Conservation (phyloP, 768 basidiomycete genomes). For the Lactifluus hygrophoroides region DNA sequence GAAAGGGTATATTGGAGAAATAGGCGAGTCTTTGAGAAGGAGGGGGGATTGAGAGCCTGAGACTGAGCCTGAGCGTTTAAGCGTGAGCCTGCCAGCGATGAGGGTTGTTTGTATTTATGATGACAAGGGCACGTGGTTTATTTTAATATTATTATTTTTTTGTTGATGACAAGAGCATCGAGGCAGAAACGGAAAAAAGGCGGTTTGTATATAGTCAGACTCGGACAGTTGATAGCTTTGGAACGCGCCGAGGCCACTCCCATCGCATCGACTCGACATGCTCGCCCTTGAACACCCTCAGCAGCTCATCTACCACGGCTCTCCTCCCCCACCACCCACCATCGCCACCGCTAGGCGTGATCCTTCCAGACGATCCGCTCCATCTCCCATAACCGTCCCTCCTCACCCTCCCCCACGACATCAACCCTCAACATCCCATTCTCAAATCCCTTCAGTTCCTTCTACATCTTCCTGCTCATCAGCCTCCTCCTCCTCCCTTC, state of each 20-base stretch:
- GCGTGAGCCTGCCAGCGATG: too few species aligned
- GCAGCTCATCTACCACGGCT: conserved; percentile 13
- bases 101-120: neutral
- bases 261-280: conserved; percentile 32
- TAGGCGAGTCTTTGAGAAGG: too few species aligned
- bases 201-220: conserved; percentile 3
- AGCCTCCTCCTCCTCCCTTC: conserved; percentile 22
- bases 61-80: too few species aligned
- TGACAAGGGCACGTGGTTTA: neutral
- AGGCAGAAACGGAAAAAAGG: too few species aligned
- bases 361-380: conserved; percentile 1
- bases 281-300: conserved; percentile 42
- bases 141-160: too few species aligned
- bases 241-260: neutral
- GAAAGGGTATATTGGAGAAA: neutral
- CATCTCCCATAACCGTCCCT: neutral
- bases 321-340: conserved; percentile 8
- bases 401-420: conserved; percentile 18
- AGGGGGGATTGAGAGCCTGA: too few species aligned
- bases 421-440: conserved; percentile 17
- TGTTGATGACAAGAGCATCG: neutral
- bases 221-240: neutral
- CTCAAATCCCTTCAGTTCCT: conserved; percentile 21
- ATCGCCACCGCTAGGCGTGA: conserved; percentile 6
- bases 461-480: conserved; percentile 25